phyloP scores from a whole-genome alignment of 73 alveolate species.

The Stentor coeruleus region DNA sequence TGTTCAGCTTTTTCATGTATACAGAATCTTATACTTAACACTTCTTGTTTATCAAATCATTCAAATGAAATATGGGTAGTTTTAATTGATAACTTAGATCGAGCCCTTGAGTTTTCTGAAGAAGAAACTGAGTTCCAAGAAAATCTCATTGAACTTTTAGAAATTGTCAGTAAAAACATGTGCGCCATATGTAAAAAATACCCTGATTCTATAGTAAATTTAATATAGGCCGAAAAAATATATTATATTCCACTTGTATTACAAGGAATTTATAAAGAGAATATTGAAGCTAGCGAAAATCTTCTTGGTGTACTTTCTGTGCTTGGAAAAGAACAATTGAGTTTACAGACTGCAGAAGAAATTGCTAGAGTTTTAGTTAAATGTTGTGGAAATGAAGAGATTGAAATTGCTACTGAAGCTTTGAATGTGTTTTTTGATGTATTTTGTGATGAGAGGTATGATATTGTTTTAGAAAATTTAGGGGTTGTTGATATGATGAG shows the following conservation, averaged over 20 bases:
- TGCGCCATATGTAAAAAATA: background rate
- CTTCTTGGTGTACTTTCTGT: background rate
- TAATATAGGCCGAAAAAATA: too few species aligned
- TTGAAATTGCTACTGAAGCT: background rate
- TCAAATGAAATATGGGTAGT: background rate
- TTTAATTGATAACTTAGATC: background rate
- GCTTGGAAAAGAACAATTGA: background rate
- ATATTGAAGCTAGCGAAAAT: background rate
- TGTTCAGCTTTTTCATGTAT: slow-evolving; percentile 15
- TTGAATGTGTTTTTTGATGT: slow-evolving; percentile 15
- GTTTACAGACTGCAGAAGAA: background rate
- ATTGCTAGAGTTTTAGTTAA: background rate
- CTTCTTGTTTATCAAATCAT: background rate
- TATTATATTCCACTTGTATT: background rate
- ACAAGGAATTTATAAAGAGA: background rate
- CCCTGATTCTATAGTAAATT: background rate
- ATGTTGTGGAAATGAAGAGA: background rate
- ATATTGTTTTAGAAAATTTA: background rate
- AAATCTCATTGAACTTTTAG: background rate
- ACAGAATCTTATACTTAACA: slow-evolving; percentile 1
- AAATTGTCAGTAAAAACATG: background rate
- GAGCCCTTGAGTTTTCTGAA: background rate
- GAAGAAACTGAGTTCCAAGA: background rate
- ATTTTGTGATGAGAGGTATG: slow-evolving; percentile 11
- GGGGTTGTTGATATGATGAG: background rate